These are phyloP conservation scores for Malania oleifera DNA, from an alignment of 164 flowering plant genomes.

Conservation along the genomic window DNA sequence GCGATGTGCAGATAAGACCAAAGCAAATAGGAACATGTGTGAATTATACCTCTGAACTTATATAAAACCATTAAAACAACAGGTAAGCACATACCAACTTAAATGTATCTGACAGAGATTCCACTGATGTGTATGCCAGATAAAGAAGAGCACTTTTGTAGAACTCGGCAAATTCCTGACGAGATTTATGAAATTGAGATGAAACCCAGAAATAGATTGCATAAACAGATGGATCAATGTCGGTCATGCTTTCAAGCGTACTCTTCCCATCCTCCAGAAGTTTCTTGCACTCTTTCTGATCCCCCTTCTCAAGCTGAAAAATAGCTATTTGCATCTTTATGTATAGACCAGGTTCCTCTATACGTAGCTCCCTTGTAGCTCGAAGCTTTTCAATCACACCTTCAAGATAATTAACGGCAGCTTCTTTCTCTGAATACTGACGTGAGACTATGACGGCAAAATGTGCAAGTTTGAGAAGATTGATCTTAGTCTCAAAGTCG, in stretches of 20 bases:
- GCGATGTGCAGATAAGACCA: too few species aligned
- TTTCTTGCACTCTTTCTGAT: slow-evolving; percentile 83
- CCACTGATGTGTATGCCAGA: slow-evolving; percentile 93
- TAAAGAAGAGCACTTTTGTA: slow-evolving; percentile 87
- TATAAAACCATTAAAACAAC: background rate
- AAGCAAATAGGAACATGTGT: background rate
- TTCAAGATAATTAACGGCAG: slow-evolving; percentile 80
- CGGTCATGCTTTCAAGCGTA: slow-evolving; percentile 92
- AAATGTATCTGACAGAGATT: slow-evolving; percentile 84
- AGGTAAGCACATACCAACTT: slow-evolving; percentile 58
- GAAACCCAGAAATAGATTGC: slow-evolving; percentile 91
- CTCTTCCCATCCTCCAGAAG: slow-evolving; percentile 84
- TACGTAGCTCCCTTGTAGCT: slow-evolving; percentile 63
- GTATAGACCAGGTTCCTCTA: slow-evolving; percentile 83
- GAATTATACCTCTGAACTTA: background rate
- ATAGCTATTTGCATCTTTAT: slow-evolving; percentile 85
- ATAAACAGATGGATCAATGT: slow-evolving; percentile 96
- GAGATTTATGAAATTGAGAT: slow-evolving; percentile 71
- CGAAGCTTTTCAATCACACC: slow-evolving; percentile 80
- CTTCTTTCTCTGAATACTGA: slow-evolving; percentile 78
- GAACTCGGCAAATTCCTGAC: slow-evolving; percentile 85
- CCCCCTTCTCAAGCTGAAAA: slow-evolving; percentile 72
- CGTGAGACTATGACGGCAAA: slow-evolving; percentile 91
- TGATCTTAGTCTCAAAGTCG: slow-evolving; percentile 94
- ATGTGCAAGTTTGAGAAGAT: slow-evolving; percentile 96